phyloP scores from a whole-genome alignment of 2,329 filamentous ascomycete genomes.

The Fulvia fulva region DNA sequence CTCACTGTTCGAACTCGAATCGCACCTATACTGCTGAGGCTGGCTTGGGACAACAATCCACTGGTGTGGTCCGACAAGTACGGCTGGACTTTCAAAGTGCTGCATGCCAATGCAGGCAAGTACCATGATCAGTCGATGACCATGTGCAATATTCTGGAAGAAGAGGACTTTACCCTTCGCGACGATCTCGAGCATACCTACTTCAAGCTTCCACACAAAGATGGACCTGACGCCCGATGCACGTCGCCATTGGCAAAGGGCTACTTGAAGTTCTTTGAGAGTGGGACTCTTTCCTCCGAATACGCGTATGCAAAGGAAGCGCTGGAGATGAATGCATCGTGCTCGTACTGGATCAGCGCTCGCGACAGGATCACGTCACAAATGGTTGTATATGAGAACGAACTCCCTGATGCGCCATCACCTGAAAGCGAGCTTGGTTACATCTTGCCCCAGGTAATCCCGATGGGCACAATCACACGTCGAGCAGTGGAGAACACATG shows the following conservation, averaged over 20 bases:
- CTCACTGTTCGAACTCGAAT: conserved; percentile 84
- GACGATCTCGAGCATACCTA: conserved; percentile 66
- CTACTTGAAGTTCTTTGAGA: conserved; percentile 87
- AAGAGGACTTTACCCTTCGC: conserved; percentile 61
- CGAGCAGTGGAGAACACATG: conserved; percentile 96
- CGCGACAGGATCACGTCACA: conserved; percentile 91
- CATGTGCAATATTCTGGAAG: conserved; percentile 71
- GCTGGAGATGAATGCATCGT: conserved; percentile 96
- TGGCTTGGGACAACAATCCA: conserved; percentile 86
- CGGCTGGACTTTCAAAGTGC: conserved; percentile 88
- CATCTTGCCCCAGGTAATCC: conserved; percentile 91
- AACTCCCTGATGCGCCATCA: conserved; percentile 38
- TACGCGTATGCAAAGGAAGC: conserved; percentile 90
- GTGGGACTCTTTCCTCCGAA: conserved; percentile 79
- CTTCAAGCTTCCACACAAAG: conserved; percentile 95
- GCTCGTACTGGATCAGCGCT: conserved; percentile 98
- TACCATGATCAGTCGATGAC: conserved; percentile 70
- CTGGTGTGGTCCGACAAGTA: conserved; percentile 89
- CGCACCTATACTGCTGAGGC: conserved; percentile 74
- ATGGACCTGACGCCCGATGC: conserved; percentile 81
- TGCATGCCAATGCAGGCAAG: conserved; percentile 55
- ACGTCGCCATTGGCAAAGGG: conserved; percentile 85
- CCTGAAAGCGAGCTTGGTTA: conserved; percentile 59
- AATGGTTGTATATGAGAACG: conserved; percentile 82
- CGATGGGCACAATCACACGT: conserved; percentile 95